phyloP scores from a whole-genome alignment of 306 rosid genomes.

The Cicer arietinum region DNA sequence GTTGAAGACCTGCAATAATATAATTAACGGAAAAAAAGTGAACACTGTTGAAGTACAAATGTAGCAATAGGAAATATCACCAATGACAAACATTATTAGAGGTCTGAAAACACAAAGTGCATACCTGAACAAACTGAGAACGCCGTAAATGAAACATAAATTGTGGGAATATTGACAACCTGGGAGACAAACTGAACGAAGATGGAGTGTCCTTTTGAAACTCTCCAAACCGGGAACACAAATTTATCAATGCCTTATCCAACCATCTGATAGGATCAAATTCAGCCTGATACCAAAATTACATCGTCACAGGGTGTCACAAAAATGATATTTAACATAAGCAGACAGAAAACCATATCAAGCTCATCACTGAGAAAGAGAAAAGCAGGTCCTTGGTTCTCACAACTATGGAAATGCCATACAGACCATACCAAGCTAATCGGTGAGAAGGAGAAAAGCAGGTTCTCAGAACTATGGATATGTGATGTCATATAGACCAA shows the following conservation, averaged over 20 bases:
- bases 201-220: constrained; percentile 85
- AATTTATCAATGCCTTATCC: constrained; percentile 89
- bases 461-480: neutral
- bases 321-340: constrained; percentile 20
- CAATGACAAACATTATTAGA: constrained; percentile 37
- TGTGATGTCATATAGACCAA: constrained; percentile 14
- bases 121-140: constrained; percentile 98
- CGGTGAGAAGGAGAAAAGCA: constrained; percentile 28
- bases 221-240: constrained; percentile 94
- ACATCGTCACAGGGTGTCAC: constrained; percentile 42
- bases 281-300: constrained; percentile 75
- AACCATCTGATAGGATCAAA: constrained; percentile 99
- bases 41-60: constrained; percentile 15
- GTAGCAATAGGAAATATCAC: constrained; percentile 34
- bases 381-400: constrained; percentile 25
- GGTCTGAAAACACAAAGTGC: constrained; percentile 2
- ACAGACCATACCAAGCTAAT: constrained; percentile 9
- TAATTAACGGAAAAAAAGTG: constrained; percentile 3
- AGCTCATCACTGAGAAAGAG: constrained; percentile 24
- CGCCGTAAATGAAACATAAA: constrained; percentile 93
- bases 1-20: constrained; percentile 78
- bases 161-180: constrained; percentile 97
- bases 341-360: constrained; percentile 32
- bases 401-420: constrained; percentile 2
- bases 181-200: constrained; percentile 94